A percentile compares a stretch with the other conserved stretches of the same genome.
phyloP scores from a whole-genome alignment of 257 asterid genomes.

The Perilla frutescens region DNA sequence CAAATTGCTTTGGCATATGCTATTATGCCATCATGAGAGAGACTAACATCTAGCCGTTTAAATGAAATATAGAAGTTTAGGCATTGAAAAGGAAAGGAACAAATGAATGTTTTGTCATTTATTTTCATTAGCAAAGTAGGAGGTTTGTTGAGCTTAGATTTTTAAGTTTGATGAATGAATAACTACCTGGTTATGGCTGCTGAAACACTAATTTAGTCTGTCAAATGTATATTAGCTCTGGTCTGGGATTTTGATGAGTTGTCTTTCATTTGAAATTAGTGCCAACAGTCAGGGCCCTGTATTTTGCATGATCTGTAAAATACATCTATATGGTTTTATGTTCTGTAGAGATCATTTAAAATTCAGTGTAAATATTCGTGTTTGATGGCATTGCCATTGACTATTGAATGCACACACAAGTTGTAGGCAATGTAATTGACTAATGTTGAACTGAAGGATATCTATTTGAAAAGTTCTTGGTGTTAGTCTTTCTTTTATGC shows the following conservation, averaged over 20 bases:
- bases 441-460: slow-evolving; percentile 15
- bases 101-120: slow-evolving; percentile 17
- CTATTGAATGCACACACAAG: slow-evolving; percentile 1
- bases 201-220: not conserved
- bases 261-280: slow-evolving; percentile 21
- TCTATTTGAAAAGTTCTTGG: slow-evolving; percentile 10
- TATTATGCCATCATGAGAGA: not conserved
- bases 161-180: slow-evolving; percentile 15
- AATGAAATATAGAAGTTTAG: not conserved
- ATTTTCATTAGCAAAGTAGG: not conserved
- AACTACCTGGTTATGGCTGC: slow-evolving; percentile 14
- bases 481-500: not conserved
- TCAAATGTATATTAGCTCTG: not conserved
- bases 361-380: not conserved
- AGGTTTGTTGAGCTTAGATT: slow-evolving; percentile 1
- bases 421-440: slow-evolving; percentile 17
- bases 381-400: slow-evolving; percentile 11
- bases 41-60: slow-evolving; percentile 17
- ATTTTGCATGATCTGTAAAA: slow-evolving; percentile 3
- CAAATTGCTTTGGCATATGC: not conserved
- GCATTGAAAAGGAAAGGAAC: slow-evolving; percentile 2
- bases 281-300: not conserved
- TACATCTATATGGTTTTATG: not conserved
- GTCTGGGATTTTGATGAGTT: slow-evolving; percentile 9
- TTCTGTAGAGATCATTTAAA: not conserved